phyloP scores from a whole-genome alignment of 2,329 filamentous ascomycete species.

The Diaporthe batatas region DNA sequence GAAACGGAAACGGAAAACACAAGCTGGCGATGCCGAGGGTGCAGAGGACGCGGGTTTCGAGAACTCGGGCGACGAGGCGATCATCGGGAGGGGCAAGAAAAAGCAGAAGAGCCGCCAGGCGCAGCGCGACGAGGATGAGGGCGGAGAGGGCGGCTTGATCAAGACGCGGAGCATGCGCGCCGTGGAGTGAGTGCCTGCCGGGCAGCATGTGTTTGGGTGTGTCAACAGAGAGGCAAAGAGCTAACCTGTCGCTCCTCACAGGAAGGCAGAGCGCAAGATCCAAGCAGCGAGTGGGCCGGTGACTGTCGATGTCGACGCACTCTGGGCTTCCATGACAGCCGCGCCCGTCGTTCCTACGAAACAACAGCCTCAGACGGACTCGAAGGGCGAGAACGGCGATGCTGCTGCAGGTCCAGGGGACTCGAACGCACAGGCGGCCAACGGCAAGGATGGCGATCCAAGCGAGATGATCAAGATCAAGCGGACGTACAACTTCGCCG shows the following conservation, averaged over 20 bases:
- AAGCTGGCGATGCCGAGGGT: conserved; percentile 47
- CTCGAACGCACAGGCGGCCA: conserved; percentile 40
- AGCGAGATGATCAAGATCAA: conserved; percentile 72
- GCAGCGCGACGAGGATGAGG: conserved; percentile 55
- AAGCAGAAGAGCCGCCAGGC: conserved; percentile 58
- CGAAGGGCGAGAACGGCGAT: conserved; percentile 40
- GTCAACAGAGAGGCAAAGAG: background rate
- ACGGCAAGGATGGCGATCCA: conserved; percentile 44
- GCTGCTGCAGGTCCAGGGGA: conserved; percentile 30
- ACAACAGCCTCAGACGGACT: conserved; percentile 22
- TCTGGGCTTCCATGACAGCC: conserved; percentile 77
- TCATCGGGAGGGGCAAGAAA: conserved; percentile 74
- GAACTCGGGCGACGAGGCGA: conserved; percentile 80
- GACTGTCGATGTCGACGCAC: conserved; percentile 78
- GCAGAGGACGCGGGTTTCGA: conserved; percentile 67
- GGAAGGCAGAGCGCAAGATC: conserved; percentile 69
- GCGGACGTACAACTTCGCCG: conserved; percentile 81
- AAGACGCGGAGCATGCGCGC: conserved; percentile 81
- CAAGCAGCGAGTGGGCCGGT: conserved; percentile 68
- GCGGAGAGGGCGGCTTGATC: conserved; percentile 73
- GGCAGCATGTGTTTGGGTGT: background rate
- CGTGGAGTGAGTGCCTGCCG: conserved; percentile 64
- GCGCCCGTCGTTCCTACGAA: conserved; percentile 53
- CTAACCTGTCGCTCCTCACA: conserved; percentile 46
- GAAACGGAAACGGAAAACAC: conserved; percentile 52